Evolutionary conservation across 1,284 basidiomycete genomes (phyloP).

Genomic region (Pseudozyma tsukubaensis): DNA sequence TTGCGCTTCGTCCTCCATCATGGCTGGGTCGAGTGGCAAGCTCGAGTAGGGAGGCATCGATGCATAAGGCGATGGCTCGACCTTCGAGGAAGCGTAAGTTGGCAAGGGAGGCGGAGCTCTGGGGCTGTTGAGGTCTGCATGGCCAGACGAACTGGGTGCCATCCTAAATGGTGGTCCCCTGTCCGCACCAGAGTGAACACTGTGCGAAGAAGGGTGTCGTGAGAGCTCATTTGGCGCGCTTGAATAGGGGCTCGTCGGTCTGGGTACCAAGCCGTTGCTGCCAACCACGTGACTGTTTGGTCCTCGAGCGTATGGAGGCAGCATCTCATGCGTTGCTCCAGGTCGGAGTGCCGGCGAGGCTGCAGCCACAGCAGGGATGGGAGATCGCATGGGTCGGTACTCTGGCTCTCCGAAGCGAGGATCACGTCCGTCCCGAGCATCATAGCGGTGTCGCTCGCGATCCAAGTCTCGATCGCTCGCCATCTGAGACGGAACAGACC

Average conservation of each 20-base stretch:
- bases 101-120: constrained; percentile 23
- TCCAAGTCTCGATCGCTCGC: constrained; percentile 28
- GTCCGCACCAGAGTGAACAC: constrained; percentile 11
- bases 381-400: constrained; percentile 20
- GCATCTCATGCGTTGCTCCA: constrained; percentile 19
- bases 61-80: constrained; percentile 1
- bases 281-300: constrained; percentile 6
- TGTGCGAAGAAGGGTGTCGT: constrained; percentile 13
- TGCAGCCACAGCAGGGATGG: constrained; percentile 9
- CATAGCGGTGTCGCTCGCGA: constrained; percentile 20
- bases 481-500: constrained; percentile 21
- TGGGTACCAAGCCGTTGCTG: constrained; percentile 17
- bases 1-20: constrained; percentile 43
- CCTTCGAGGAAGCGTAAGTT: constrained; percentile 22
- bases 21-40: constrained; percentile 34
- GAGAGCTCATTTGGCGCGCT: constrained; percentile 7
- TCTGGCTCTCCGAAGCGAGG: constrained; percentile 22
- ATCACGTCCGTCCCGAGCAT: constrained; percentile 18
- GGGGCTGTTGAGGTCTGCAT: constrained; percentile 3
- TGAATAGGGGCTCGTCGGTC: constrained; percentile 19
- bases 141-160: constrained; percentile 1
- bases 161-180: constrained; percentile 12
- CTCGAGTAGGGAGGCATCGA: constrained; percentile 4
- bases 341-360: constrained; percentile 26
- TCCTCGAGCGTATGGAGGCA: constrained; percentile 28